Evolutionary conservation across 208 protist genomes (phyloP), one percentile per base, ranked within the genome.

Genomic region (Vickermania ingenoplastis): DNA sequence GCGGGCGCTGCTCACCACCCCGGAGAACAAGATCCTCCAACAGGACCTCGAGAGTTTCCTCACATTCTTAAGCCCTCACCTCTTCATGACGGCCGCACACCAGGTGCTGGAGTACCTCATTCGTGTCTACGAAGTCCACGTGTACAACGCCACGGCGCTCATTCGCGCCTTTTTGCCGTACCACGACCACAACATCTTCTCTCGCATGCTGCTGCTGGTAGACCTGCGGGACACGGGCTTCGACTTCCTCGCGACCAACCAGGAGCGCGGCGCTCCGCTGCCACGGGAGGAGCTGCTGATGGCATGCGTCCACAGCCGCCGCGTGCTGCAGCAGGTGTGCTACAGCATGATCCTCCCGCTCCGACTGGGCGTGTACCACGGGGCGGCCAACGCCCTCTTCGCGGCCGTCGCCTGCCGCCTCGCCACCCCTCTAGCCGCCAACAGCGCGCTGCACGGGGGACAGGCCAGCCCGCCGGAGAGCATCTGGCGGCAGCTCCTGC

Each of bases 61-160:
- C 5, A 84, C 83, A 21, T 63, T 91, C 36, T 76, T 94, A 27
- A 90, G 82, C 58, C 87, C 87, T 1, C 83, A 94, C 56, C 57
- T 94, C 11, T 91, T 94, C 63, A 59, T 91, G 7, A 88, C 83
- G 1, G 79, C 83, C 17, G 83, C 87, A 7, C 87, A 94, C 41
- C 87, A 94, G 70, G 87, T 89, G 1, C 84, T 94, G 51, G 83
- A 94, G 69, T 94, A 83, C 52, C 63, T 93, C 28, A 81, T 93
- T 13, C 82, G 86, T 11, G 86, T 91, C 24, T 73, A 88, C 53
- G 83, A 94, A 69, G 78, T 91, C 17, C 87, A 94, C 71, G 69
- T 89, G 60, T 89, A 89, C 73, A 89, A 94, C 63, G 79, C 83
- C 5, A 41, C 31, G 0, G 67, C 79, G 1, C 81, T 94, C 7